Conservation (phyloP, 257 asterid genomes). For the Ajuga chamaepitys region DNA sequence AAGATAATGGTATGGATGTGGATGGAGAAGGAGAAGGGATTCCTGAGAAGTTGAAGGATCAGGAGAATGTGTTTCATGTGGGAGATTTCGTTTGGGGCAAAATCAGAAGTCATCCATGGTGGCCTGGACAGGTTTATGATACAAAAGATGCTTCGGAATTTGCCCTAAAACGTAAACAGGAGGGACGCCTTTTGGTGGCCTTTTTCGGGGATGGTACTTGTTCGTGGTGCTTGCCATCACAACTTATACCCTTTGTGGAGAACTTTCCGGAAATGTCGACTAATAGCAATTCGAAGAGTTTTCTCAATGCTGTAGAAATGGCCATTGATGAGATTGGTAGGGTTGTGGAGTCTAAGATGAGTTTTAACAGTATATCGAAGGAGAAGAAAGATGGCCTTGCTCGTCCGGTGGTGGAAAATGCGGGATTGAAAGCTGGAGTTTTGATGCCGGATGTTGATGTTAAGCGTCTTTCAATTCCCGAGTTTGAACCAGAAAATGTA, state of each 20-base stretch:
- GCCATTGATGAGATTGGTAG: conserved; percentile 37
- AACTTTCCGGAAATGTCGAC: conserved; percentile 33
- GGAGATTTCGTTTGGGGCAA: conserved; percentile 53
- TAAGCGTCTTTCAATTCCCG: conserved; percentile 23
- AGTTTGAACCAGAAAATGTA: conserved; percentile 31
- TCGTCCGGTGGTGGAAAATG: conserved; percentile 31
- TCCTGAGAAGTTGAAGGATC: background rate
- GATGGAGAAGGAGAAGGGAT: conserved; percentile 1
- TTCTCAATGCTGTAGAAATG: conserved; percentile 33
- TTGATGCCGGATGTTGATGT: conserved; percentile 31
- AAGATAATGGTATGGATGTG: background rate
- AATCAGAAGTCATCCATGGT: conserved; percentile 77
- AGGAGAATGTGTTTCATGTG: conserved; percentile 10
- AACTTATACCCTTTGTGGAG: conserved; percentile 33
- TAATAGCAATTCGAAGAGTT: conserved; percentile 30
- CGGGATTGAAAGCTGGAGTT: conserved; percentile 38
- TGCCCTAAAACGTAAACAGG: conserved; percentile 39
- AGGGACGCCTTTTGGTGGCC: conserved; percentile 34
- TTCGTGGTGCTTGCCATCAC: conserved; percentile 49
- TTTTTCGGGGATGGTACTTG: conserved; percentile 46
- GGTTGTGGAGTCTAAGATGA: conserved; percentile 29
- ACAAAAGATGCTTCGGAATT: conserved; percentile 52
- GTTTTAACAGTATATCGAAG: conserved; percentile 30
- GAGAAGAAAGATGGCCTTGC: conserved; percentile 22
- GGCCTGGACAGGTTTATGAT: conserved; percentile 81